Evolutionary conservation across 2,329 filamentous ascomycete species (phyloP).

Genomic region (Nemania bipapillata): DNA sequence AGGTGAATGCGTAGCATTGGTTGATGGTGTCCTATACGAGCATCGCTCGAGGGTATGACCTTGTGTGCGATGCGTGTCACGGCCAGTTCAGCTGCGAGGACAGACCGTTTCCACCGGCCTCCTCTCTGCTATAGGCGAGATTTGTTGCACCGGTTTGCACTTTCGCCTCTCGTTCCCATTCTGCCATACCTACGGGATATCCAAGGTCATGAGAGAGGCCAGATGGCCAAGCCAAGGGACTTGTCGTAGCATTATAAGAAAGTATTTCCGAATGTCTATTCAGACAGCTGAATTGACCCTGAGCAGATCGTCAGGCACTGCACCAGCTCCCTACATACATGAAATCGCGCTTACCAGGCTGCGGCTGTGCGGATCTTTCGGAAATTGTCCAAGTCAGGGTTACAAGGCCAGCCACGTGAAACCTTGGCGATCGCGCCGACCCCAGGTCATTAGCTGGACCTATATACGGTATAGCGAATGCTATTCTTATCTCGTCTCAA

Average conservation of each 20-base stretch:
- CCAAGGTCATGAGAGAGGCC: not conserved
- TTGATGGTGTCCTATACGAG: conserved; percentile 2
- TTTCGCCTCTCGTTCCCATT: not conserved
- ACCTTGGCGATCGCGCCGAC: conserved; percentile 24
- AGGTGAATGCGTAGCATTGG: not conserved
- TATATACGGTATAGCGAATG: conserved; percentile 2
- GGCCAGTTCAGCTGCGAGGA: conserved; percentile 17
- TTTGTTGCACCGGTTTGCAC: not conserved
- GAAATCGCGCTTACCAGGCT: not conserved
- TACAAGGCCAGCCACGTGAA: conserved; percentile 36
- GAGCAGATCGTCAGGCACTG: conserved; percentile 12
- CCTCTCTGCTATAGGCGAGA: conserved; percentile 1
- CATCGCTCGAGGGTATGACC: conserved; percentile 7
- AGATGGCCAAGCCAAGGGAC: not conserved
- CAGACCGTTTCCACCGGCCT: not conserved
- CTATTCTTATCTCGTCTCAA: conserved; percentile 22
- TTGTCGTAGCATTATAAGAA: not conserved
- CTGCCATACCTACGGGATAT: too few species aligned
- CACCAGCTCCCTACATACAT: not conserved
- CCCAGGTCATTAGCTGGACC: not conserved
- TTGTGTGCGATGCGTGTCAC: conserved; percentile 4
- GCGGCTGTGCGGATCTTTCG: conserved; percentile 36
- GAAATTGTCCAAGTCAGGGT: conserved; percentile 28
- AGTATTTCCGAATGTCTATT: conserved; percentile 1
- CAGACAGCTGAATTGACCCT: conserved; percentile 3